Evolutionary conservation across 179 eudicot genomes (phyloP), one percentile per base, ranked within the genome.

Genomic region (Beta lomatogona): DNA sequence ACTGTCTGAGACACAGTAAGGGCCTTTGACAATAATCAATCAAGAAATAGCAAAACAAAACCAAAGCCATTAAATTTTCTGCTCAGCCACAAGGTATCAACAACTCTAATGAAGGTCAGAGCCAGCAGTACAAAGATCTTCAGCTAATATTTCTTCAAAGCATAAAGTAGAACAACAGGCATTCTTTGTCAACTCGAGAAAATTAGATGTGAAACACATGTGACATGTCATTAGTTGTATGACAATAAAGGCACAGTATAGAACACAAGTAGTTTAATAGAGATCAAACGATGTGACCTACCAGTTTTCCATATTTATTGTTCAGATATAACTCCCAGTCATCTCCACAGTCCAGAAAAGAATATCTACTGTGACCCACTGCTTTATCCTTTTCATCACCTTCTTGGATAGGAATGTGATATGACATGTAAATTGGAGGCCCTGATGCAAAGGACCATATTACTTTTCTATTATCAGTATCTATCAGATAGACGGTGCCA

Each of bases 401-500:
- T 69, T 86, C 88, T 69, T 69, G 82, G 28, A 83, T 12, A 77
- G 92, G 84, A 77, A 87, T 86, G 60, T 92, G 97, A 87, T 86
- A 90, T 3, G 97, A 93, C 76, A 86, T 85, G 86, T 93, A 90
- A 75, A 92, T 90, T 31, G 91, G 88, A 52, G 91, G 84, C 59
- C 97, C 97, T 66, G 97, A 91, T 58, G 91, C 77, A 83, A 91
- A 92, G 79, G 97, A 93, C 97, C 97, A 93, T 18, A 90, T 75
- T 69, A 85, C 84, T 86, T 91, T 89, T 87, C 86, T 82, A 55
- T 93, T 83, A 80, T 89, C 89, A 76, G 84, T 86, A 68, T 91
- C 92, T 65, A 93, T 63, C 58, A 92, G 83, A 85, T 90, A 89
- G 78, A 93, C 85, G 14, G 90, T 92, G 76, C 97, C 97, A 82